A percentile compares a stretch with the other conserved stretches of the same genome.
Conservation (phyloP, 139 green algal species). For the Mesostigma viride region DNA sequence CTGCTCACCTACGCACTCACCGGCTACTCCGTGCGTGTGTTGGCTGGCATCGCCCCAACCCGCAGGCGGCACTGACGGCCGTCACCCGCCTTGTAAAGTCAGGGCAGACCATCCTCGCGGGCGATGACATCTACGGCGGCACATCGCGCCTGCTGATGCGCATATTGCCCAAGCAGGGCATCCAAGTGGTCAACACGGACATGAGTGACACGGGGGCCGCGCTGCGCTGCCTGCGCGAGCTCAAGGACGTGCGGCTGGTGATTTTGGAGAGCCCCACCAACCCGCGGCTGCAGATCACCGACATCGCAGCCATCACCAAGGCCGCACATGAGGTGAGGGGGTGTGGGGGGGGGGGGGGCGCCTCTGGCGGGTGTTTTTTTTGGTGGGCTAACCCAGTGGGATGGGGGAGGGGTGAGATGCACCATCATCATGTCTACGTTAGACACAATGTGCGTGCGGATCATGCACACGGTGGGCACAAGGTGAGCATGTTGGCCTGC, state of each 20-base stretch:
- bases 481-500: too few relatives aligned
- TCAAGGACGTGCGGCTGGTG: constrained; percentile 46
- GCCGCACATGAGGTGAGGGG: constrained; percentile 33
- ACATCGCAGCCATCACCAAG: constrained; percentile 63
- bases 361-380: too few relatives aligned
- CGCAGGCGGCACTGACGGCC: constrained; percentile 66
- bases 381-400: too few relatives aligned
- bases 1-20: too few relatives aligned
- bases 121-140: constrained; percentile 95
- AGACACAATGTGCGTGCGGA: too few relatives aligned
- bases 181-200: constrained; percentile 80
- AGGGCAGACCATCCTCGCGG: constrained; percentile 39
- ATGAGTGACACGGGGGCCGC: constrained; percentile 40
- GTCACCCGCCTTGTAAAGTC: constrained; percentile 35
- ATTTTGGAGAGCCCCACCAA: constrained; percentile 98
- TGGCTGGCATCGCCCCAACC: too few relatives aligned
- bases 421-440: too few relatives aligned
- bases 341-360: too few relatives aligned
- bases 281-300: constrained; percentile 89
- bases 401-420: too few relatives aligned
- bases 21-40: too few relatives aligned
- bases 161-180: constrained; percentile 41
- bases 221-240: constrained; percentile 7
- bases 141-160: constrained; percentile 71
- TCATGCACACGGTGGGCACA: too few relatives aligned